These are phyloP conservation scores for Rosa persica DNA, from an alignment of 306 rosid genomes.

Conservation along the genomic window DNA sequence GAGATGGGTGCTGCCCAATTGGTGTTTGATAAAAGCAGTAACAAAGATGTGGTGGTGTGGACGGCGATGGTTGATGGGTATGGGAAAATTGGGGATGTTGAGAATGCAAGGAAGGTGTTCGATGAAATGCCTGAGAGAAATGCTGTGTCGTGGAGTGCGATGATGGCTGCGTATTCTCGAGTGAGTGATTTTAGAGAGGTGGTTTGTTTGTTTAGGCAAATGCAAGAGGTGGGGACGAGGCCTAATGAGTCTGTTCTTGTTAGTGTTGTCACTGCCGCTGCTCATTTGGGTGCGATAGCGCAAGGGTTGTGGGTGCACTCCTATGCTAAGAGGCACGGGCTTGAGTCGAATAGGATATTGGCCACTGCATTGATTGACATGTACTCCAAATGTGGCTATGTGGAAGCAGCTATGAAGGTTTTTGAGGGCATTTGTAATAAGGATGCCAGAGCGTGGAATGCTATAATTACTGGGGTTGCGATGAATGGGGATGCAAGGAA, in stretches of 20 bases:
- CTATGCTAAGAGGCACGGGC: constrained; percentile 34
- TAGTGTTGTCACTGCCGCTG: constrained; percentile 43
- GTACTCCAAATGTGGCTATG: constrained; percentile 53
- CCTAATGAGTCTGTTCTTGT: constrained; percentile 47
- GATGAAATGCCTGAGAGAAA: constrained; percentile 75
- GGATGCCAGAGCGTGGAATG: constrained; percentile 65
- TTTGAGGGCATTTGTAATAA: constrained; percentile 33
- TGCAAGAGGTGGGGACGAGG: constrained; percentile 37
- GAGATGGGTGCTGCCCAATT: constrained; percentile 41
- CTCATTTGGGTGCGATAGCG: constrained; percentile 43
- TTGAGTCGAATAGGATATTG: constrained; percentile 43
- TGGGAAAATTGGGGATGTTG: constrained; percentile 63
- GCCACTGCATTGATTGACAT: constrained; percentile 62
- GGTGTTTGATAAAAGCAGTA: constrained; percentile 45
- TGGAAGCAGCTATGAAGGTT: constrained; percentile 39
- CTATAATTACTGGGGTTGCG: constrained; percentile 63
- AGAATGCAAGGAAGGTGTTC: constrained; percentile 60
- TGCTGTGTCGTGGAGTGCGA: constrained; percentile 58
- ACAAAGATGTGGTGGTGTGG: constrained; percentile 80
- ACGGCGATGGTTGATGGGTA: constrained; percentile 77
- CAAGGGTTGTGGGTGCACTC: constrained; percentile 51
- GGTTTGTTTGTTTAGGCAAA: constrained; percentile 35
- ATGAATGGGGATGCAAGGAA: constrained; percentile 62
- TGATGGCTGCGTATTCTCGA: constrained; percentile 51
- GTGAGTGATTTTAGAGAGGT: constrained; percentile 40